These are phyloP conservation scores for Claviceps pazoutovae DNA, from an alignment of 2,329 filamentous ascomycete genomes.

Conservation along the genomic window DNA sequence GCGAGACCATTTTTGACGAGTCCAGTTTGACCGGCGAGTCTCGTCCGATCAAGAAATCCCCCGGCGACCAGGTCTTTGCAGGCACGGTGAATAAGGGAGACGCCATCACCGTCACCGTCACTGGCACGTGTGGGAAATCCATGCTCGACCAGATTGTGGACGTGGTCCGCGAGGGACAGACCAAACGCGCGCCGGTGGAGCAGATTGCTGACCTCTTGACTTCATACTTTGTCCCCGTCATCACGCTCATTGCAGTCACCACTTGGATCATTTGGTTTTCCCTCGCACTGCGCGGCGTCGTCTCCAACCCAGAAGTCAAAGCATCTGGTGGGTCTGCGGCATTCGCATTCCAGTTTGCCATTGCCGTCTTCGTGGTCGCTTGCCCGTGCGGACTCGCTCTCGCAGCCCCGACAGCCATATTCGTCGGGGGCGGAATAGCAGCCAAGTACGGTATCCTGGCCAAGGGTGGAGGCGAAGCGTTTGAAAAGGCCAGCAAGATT, in stretches of 20 bases:
- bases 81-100: conserved; percentile 61
- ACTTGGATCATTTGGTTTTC: conserved; percentile 62
- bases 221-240: conserved; percentile 61
- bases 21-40: conserved; percentile 79
- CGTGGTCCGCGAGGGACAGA: conserved; percentile 64
- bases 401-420: conserved; percentile 75
- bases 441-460: conserved; percentile 69
- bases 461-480: conserved; percentile 73
- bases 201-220: conserved; percentile 60
- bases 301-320: conserved; percentile 44
- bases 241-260: conserved; percentile 52
- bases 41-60: conserved; percentile 46
- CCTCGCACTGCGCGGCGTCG: conserved; percentile 42
- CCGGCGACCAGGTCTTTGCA: conserved; percentile 53
- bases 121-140: conserved; percentile 50
- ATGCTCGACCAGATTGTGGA: conserved; percentile 72
- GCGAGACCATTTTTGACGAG: conserved; percentile 65
- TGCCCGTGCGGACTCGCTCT: conserved; percentile 75
- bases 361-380: conserved; percentile 75
- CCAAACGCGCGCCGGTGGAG: conserved; percentile 61
- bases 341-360: conserved; percentile 70
- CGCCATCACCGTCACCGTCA: conserved; percentile 49
- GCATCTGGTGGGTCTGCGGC: conserved; percentile 51
- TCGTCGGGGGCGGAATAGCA: conserved; percentile 68
- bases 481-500: conserved; percentile 67